Conservation (phyloP, 2,329 filamentous ascomycete species). For the Penicillium sp. region DNA sequence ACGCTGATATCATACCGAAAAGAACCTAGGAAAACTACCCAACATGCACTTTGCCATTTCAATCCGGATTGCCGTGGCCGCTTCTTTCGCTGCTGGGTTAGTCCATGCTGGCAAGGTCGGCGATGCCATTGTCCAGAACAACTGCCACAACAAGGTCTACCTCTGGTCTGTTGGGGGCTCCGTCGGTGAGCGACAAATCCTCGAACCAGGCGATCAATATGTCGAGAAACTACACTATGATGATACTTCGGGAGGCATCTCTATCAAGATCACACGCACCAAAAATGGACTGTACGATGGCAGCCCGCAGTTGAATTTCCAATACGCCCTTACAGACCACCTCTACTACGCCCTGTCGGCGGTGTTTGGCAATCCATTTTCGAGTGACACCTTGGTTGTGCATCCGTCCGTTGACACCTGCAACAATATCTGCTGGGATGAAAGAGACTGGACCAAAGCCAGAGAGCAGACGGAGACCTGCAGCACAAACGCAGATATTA, state of each 20-base stretch:
- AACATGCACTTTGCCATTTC: constrained; percentile 31
- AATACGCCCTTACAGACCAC: constrained; percentile 36
- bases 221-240: constrained; percentile 33
- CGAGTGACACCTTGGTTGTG: constrained; percentile 22
- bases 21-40: background rate
- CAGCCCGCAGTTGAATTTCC: constrained; percentile 36
- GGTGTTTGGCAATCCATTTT: constrained; percentile 41
- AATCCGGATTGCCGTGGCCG: constrained; percentile 25
- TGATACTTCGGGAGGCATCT: constrained; percentile 35
- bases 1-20: too few species aligned
- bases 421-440: constrained; percentile 27
- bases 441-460: constrained; percentile 25
- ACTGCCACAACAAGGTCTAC: constrained; percentile 33
- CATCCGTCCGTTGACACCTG: constrained; percentile 22
- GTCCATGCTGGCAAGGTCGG: constrained; percentile 24
- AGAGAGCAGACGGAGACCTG: constrained; percentile 28
- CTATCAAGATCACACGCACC: constrained; percentile 38
- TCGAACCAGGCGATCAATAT: constrained; percentile 30
- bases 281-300: constrained; percentile 33
- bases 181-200: constrained; percentile 24
- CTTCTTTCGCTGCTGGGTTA: constrained; percentile 11
- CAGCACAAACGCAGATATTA: constrained; percentile 20
- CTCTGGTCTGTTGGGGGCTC: constrained; percentile 36
- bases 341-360: constrained; percentile 41
- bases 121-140: constrained; percentile 36